Evolutionary conservation across 345 rosid genomes (phyloP), one percentile per base, ranked within the genome.

Genomic region (Eucalyptus melliodora): DNA sequence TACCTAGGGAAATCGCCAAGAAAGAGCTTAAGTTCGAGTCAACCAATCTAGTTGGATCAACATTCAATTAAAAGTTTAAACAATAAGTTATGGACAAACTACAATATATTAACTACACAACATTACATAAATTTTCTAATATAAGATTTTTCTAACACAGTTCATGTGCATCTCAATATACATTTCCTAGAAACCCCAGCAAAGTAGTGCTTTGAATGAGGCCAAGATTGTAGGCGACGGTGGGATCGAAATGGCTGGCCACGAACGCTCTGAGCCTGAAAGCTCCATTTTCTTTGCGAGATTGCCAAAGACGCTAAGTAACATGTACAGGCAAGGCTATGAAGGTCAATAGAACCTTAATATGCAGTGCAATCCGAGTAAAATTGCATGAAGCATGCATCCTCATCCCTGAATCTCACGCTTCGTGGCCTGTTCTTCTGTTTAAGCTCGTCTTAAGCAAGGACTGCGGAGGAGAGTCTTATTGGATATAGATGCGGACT

Each of bases 1-100:
- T 53, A 53, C 4, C 0, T 2, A 1, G 11, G 9, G 24, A 53
- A 21, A 7, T 17, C 1, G 2, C 26, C 23, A 53, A 21, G 24
- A 53, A 53, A 53, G 26, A 53, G 2, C 59, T 53, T 4, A 53
- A 19, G 24, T 53, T 53, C 1, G 1, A 53, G 24, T 19, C 56
- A 53, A 53, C 56, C 4, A 19, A 19, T 53, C 23, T 53, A 19
- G 24, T 19, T 53, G 10, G 23, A 53, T 17, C 23, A 7, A 53
- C 23, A 53, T 53, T 53, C 56, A 53, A 19, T 53, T 19, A 53
- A 53, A 53, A 53, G 2, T 53, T 53, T 53, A 53, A 53, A 53
- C 9, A 53, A 53, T 7, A 3, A 53, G 24, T 53, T 53, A 7
- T 53, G 4, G 23, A 6, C 10, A 17, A 53, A 53, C 23, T 53